Evolutionary conservation across 805 yeast species (phyloP).

Genomic region (Scheffersomyces spartinae): DNA sequence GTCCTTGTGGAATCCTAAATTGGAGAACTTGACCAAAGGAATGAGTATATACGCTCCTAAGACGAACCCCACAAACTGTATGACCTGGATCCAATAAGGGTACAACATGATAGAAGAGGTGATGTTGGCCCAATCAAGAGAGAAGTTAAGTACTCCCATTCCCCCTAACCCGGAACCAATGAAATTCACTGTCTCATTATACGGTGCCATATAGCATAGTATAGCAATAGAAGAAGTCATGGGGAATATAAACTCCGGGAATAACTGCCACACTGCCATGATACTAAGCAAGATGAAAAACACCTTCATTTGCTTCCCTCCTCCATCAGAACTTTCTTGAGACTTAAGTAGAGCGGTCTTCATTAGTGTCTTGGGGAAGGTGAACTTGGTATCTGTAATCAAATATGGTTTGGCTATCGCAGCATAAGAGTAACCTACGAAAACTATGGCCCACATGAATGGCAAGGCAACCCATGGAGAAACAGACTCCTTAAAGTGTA

Average conservation of each 20-base stretch:
- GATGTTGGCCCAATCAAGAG: constrained; percentile 44
- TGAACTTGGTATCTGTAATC: constrained; percentile 36
- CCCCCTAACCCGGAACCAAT: constrained; percentile 45
- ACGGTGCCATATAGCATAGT: constrained; percentile 38
- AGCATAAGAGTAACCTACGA: constrained; percentile 42
- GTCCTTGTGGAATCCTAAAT: constrained; percentile 13
- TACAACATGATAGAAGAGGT: constrained; percentile 37
- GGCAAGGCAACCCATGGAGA: constrained; percentile 20
- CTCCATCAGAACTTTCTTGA: constrained; percentile 8
- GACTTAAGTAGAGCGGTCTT: constrained; percentile 33
- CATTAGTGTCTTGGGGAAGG: constrained; percentile 38
- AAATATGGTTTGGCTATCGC: constrained; percentile 36
- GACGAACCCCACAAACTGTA: constrained; percentile 36
- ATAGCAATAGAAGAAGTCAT: constrained; percentile 37
- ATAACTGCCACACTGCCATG: constrained; percentile 34
- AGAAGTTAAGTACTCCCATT: constrained; percentile 35
- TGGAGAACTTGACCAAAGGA: constrained; percentile 37
- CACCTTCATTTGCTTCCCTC: constrained; percentile 21
- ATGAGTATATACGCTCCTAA: constrained; percentile 37
- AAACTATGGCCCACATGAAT: constrained; percentile 42
- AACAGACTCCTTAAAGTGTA: constrained; percentile 28
- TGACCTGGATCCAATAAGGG: constrained; percentile 42
- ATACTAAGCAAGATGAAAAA: constrained; percentile 22
- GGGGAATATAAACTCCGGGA: constrained; percentile 39
- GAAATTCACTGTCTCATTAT: constrained; percentile 27